A percentile compares a stretch with the other conserved stretches of the same genome.
Evolutionary conservation across 2,329 filamentous ascomycete species (phyloP).

Genomic region (Ceratocystis variospora): DNA sequence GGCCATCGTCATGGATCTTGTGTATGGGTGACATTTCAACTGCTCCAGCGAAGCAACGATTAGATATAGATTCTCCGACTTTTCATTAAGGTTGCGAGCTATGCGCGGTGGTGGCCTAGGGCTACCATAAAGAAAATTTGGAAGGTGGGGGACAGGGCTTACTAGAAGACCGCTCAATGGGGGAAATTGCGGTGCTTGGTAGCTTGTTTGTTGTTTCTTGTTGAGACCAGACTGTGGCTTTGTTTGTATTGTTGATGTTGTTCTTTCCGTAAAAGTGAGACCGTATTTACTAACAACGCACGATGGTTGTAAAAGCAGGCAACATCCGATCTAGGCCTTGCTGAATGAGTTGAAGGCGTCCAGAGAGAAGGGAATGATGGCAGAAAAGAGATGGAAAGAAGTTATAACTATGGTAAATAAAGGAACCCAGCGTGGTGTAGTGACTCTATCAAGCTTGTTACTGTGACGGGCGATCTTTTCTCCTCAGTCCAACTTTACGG

Average conservation of each 20-base stretch:
- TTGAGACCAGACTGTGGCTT: neutral
- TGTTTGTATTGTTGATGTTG: constrained; percentile 3
- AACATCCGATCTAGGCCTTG: neutral
- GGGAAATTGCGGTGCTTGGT: neutral
- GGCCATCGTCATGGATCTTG: neutral
- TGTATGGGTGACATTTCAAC: neutral
- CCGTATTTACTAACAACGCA: neutral
- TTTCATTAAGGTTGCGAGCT: neutral
- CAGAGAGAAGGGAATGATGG: neutral
- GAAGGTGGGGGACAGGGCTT: neutral
- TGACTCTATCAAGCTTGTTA: neutral
- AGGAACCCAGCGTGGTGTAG: neutral
- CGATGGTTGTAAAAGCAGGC: neutral
- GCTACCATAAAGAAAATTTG: neutral
- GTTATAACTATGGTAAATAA: neutral
- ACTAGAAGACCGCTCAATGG: neutral
- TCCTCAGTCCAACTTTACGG: neutral
- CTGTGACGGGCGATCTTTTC: neutral
- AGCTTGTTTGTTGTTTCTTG: neutral
- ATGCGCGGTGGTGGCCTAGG: neutral
- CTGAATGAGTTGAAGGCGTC: neutral
- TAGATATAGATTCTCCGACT: neutral
- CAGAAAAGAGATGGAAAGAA: neutral
- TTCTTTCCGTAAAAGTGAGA: neutral
- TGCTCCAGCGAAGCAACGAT: neutral